Base-by-base conservation (phyloP, 2,329 filamentous ascomycete genomes). In the Bretziella fagacearum region DNA sequence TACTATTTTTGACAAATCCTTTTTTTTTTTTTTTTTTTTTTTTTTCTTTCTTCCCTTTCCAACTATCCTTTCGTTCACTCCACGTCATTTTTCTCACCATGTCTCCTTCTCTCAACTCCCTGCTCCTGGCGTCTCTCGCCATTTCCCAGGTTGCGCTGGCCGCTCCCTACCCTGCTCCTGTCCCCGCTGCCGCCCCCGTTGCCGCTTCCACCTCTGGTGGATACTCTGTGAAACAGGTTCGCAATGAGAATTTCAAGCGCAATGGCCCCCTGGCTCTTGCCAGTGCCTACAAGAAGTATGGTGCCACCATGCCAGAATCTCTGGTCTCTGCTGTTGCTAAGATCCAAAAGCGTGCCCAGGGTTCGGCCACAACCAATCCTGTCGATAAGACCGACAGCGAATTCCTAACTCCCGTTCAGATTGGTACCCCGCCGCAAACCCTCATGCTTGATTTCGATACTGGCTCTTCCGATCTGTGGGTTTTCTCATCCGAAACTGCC, bases 381-480 rank as follows among this genome's bases (percentile, higher is more conserved):
- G 45, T 55, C 22, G 40, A 55, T 2, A 26, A 32, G 6, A 52
- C 55, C 44, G 63, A 65, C n/a, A 27, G 52, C 17, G 62, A 65
- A 54, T 67, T 62, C 52, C 49, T 65, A 44, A 58, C 59, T 2
- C 61, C 62, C 4, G 61, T 67, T 10, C 55, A 61, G 32, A 62
- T 67, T n/a, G 65, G 65, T 11, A 64, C 63, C 4, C 65, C 65
- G 6, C 57, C 62, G 3, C 62, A 68, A 53, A 64, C 60, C 1
- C 55, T 68, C 41, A 60, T 63, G 29, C 54, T 69, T 42, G 61
- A 66, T 53, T 65, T 69, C 40, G 65, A 69, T 49, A 69, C 66
- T 1, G 66, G 65, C 1, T 68, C 65, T 2, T 63, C 64, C 8
- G 65, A 69, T 48, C 57, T 68, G 20, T 68, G 67, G 67, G 67